Conservation (phyloP, 441 rosid species). For the Erodium texanum region DNA sequence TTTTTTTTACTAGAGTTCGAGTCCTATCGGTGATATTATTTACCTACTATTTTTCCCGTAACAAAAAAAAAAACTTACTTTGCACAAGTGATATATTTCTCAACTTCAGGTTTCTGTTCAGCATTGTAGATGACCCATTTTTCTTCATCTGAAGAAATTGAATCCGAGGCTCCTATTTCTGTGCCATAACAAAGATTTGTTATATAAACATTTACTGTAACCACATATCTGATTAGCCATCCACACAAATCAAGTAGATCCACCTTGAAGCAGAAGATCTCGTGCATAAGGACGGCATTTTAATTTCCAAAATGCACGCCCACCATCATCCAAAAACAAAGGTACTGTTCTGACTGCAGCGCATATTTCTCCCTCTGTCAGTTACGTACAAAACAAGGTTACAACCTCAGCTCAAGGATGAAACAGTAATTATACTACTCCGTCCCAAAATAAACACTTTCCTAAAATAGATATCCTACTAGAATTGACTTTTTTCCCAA, state of each 20-base stretch:
- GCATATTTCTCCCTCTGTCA: slow-evolving; percentile 35
- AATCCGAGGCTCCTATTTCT: slow-evolving; percentile 41
- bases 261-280: slow-evolving; percentile 69
- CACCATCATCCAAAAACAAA: slow-evolving; percentile 24
- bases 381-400: slow-evolving; percentile 6
- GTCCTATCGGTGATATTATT: too few relatives aligned
- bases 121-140: slow-evolving; percentile 58
- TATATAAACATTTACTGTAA: not conserved
- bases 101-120: slow-evolving; percentile 48
- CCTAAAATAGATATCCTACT: too few relatives aligned
- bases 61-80: slow-evolving; percentile 2
- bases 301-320: slow-evolving; percentile 55
- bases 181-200: slow-evolving; percentile 12
- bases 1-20: too few relatives aligned
- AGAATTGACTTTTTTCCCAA: too few relatives aligned
- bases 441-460: too few relatives aligned
- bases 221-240: slow-evolving; percentile 2
- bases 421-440: too few relatives aligned
- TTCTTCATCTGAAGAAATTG: slow-evolving; percentile 26
- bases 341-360: slow-evolving; percentile 64
- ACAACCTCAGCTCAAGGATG: not conserved
- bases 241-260: slow-evolving; percentile 13
- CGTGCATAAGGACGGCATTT: slow-evolving; percentile 27
- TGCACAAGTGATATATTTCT: slow-evolving; percentile 36
- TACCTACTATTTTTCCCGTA: too few relatives aligned